Percentiles rank a stretch among this genome's conserved stretches.
phyloP scores from a whole-genome alignment of 2,329 filamentous ascomycete genomes.

The Pseudopithomyces maydicus region DNA sequence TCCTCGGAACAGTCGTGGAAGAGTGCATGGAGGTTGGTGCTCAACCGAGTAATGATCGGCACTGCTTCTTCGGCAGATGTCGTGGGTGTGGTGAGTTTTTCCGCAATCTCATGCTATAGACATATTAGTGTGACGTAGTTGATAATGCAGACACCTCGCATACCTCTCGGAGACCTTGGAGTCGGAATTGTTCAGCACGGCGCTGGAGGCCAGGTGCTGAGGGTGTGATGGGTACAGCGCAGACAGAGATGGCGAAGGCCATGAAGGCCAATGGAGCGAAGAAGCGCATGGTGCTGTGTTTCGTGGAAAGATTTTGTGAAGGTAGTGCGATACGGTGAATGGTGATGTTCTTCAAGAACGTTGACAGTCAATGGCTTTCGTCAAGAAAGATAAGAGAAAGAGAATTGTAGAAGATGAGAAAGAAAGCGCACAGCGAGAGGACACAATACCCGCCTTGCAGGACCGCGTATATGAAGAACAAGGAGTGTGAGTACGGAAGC shows the following conservation, averaged over 20 bases:
- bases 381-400: constrained; percentile 14
- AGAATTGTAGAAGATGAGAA: constrained; percentile 10
- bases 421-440: constrained; percentile 8
- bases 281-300: constrained; percentile 29
- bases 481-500: constrained; percentile 9
- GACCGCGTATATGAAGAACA: constrained; percentile 10
- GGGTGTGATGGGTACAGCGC: constrained; percentile 42
- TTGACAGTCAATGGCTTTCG: constrained; percentile 16
- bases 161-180: constrained; percentile 43
- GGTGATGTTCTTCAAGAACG: constrained; percentile 8
- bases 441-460: constrained; percentile 6
- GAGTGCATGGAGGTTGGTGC: constrained; percentile 26
- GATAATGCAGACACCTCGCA: not conserved
- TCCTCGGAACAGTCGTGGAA: constrained; percentile 17
- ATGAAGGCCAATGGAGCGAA: constrained; percentile 30
- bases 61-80: constrained; percentile 14
- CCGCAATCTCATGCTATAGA: constrained; percentile 40
- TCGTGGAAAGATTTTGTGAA: constrained; percentile 1
- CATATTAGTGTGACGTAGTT: constrained; percentile 13
- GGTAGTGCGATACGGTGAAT: not conserved
- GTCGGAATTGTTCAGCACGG: constrained; percentile 39
- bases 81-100: constrained; percentile 24
- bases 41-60: constrained; percentile 26
- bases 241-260: constrained; percentile 29
- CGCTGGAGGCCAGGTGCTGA: constrained; percentile 38